Conservation (phyloP, 305 asterid species). For the Solanum chacoense region DNA sequence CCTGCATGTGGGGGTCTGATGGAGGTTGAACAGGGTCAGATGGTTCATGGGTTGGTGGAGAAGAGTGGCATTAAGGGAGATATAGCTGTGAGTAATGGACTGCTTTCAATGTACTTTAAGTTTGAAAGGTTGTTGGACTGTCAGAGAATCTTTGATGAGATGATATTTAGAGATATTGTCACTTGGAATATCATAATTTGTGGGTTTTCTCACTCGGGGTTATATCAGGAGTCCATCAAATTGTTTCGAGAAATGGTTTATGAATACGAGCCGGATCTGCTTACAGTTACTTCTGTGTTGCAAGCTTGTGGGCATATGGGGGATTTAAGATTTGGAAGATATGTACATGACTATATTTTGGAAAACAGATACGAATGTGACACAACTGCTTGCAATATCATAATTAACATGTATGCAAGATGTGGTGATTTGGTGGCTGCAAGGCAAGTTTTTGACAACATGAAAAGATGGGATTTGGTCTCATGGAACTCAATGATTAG, state of each 20-base stretch:
- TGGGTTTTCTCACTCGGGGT: conserved; percentile 42
- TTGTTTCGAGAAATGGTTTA: conserved; percentile 44
- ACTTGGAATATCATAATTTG: conserved; percentile 74
- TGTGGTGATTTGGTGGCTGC: conserved; percentile 53
- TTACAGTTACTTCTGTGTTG: conserved; percentile 51
- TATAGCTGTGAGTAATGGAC: conserved; percentile 39
- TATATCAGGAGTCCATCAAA: conserved; percentile 41
- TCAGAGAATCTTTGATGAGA: conserved; percentile 38
- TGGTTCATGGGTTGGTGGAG: conserved; percentile 50
- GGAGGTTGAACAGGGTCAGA: conserved; percentile 46
- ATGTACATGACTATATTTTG: conserved; percentile 48
- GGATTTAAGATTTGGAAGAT: conserved; percentile 46
- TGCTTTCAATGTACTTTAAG: conserved; percentile 69
- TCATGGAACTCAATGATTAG: conserved; percentile 75
- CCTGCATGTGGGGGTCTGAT: conserved; percentile 49
- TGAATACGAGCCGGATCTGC: conserved; percentile 44
- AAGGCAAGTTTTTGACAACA: conserved; percentile 43
- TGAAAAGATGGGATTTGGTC: conserved; percentile 53
- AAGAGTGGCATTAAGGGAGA: conserved; percentile 42
- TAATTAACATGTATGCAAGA: conserved; percentile 66
- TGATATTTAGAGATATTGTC: conserved; percentile 53
- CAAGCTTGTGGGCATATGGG: conserved; percentile 59
- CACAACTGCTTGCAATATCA: conserved; percentile 31
- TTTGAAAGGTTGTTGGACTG: conserved; percentile 33
- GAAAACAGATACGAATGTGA: conserved; percentile 41